Percentiles rank a stretch among this genome's conserved stretches.
Conservation (phyloP, 768 basidiomycete genomes). For the Mycena belliarum region DNA sequence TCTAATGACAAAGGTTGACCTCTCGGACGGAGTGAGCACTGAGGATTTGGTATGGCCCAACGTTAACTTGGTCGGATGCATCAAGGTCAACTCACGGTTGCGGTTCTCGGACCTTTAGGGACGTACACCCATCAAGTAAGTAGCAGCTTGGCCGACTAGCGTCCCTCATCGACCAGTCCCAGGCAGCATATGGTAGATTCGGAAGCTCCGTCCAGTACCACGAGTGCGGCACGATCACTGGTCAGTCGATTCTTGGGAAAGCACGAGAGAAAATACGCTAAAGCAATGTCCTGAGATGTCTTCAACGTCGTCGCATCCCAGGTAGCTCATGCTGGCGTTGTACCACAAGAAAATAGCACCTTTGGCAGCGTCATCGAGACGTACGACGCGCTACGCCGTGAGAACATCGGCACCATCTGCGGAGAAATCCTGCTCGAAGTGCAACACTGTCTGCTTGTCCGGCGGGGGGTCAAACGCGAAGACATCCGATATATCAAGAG, state of each 20-base stretch:
- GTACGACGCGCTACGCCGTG: slow-evolving; percentile 61
- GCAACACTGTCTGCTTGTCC: slow-evolving; percentile 70
- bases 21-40: too few species aligned
- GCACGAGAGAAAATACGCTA: neutral
- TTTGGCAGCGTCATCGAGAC: slow-evolving; percentile 76
- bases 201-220: slow-evolving; percentile 45
- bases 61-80: neutral
- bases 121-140: slow-evolving; percentile 65
- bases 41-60: too few species aligned
- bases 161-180: neutral
- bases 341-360: slow-evolving; percentile 81
- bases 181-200: slow-evolving; percentile 53
- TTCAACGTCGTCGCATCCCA: slow-evolving; percentile 50
- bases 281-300: slow-evolving; percentile 47
- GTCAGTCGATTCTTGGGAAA: slow-evolving; percentile 25
- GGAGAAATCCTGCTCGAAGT: slow-evolving; percentile 63
- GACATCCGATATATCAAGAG: slow-evolving; percentile 65
- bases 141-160: slow-evolving; percentile 16
- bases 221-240: slow-evolving; percentile 40
- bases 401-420: slow-evolving; percentile 50
- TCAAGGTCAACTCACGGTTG: slow-evolving; percentile 27
- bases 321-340: slow-evolving; percentile 54
- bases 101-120: slow-evolving; percentile 56
- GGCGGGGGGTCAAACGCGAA: slow-evolving; percentile 52
- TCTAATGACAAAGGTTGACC: neutral